A percentile compares a stretch with the other conserved stretches of the same genome.
These are phyloP conservation scores for Mrakia blollopis DNA, from an alignment of 768 basidiomycete species.

Conservation along the genomic window DNA sequence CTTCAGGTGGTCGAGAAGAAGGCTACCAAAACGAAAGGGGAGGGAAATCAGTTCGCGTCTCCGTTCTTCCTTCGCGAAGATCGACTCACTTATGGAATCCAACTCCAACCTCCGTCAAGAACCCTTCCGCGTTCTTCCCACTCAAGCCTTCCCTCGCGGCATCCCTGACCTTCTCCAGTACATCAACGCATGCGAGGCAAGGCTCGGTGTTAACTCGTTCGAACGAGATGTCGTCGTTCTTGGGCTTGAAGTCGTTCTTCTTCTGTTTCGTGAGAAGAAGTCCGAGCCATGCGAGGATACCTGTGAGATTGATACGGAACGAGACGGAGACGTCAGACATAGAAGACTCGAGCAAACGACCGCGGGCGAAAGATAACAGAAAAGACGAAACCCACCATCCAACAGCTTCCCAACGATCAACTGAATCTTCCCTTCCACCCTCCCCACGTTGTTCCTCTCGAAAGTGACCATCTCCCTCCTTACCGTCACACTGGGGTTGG, in stretches of 20 bases:
- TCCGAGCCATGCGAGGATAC: conserved; percentile 67
- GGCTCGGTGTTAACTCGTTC: conserved; percentile 93
- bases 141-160: conserved; percentile 68
- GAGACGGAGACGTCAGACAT: background rate
- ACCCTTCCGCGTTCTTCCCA: conserved; percentile 87
- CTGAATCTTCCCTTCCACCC: conserved; percentile 79
- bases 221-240: conserved; percentile 92
- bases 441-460: conserved; percentile 78
- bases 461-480: conserved; percentile 89
- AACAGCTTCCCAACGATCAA: conserved; percentile 69
- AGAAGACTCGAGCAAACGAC: background rate
- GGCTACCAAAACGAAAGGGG: conserved; percentile 48
- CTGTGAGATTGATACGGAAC: conserved; percentile 45
- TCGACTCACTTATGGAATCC: conserved; percentile 74
- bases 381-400: conserved; percentile 57
- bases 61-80: background rate
- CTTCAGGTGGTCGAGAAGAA: conserved; percentile 86
- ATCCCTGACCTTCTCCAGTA: conserved; percentile 73
- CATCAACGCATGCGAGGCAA: conserved; percentile 77
- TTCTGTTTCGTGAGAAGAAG: conserved; percentile 83
- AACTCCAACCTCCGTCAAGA: conserved; percentile 88
- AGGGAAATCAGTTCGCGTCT: background rate
- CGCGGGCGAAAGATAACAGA: background rate
- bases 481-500: conserved; percentile 68
- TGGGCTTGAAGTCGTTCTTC: conserved; percentile 91